These are phyloP conservation scores for Corymbia maculata DNA, from an alignment of 345 rosid species.

Conservation along the genomic window DNA sequence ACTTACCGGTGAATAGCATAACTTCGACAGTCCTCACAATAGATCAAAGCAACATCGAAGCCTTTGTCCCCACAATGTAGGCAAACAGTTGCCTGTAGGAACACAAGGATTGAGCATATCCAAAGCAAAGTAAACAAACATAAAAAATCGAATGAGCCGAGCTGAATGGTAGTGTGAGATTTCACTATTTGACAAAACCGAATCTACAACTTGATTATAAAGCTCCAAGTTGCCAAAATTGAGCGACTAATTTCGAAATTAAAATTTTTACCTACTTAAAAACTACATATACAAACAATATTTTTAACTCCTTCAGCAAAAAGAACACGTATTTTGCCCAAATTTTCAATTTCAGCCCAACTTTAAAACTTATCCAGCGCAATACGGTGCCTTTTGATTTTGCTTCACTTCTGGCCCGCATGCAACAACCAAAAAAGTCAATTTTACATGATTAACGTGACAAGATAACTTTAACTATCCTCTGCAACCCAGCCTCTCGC, in stretches of 20 bases:
- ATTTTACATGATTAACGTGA: background rate
- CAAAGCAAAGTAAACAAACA: background rate
- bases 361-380: background rate
- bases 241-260: background rate
- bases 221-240: background rate
- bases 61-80: slow-evolving; percentile 41
- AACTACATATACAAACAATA: background rate
- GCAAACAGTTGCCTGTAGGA: slow-evolving; percentile 37
- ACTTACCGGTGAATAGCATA: slow-evolving; percentile 38
- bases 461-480: background rate
- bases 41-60: slow-evolving; percentile 23
- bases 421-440: background rate
- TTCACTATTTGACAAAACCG: background rate
- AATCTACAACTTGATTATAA: background rate
- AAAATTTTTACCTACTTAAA: background rate
- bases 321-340: background rate
- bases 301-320: background rate
- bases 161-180: background rate
- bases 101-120: background rate
- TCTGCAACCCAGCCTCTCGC: background rate
- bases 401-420: background rate
- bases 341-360: background rate
- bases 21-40: slow-evolving; percentile 27
- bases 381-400: background rate
- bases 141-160: background rate